Evolutionary conservation across 768 basidiomycete species (phyloP), one percentile per base, ranked within the genome.

Genomic region (Flagelloscypha sp.): DNA sequence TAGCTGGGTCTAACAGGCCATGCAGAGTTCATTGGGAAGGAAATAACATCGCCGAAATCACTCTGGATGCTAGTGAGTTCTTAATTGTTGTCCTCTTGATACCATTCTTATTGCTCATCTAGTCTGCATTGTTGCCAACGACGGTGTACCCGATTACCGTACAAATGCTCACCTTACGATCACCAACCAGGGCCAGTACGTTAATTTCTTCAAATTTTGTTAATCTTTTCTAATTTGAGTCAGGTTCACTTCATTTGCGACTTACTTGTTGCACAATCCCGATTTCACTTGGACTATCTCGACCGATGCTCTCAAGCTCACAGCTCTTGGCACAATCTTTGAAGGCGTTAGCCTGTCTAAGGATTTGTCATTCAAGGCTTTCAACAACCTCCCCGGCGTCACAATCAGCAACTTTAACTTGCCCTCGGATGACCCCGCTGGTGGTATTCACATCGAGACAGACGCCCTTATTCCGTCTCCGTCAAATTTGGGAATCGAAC

Each of bases 241-340:
- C 19, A 72, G 74, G 39, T 84, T 84, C 53, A 79, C 80, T 5
- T 56, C 63, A 8, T 84, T 81, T 47, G 74, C 81, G 1, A 76
- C 70, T 1, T 76, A 68, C 53, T 49, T 84, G 42, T 59, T 84
- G 24, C 82, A 83, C 45, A 75, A 72, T 33, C 64, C 67, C 13
- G 65, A 59, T 38, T 84, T 85, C 44, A 65, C 68, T 4, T 84
- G 82, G 82, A 78, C 71, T 2, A 76, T 84, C 30, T 77, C 77
- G 5, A 80, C 82, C 0, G 41, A 65, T n/a, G 70, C 62, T 27
- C 70, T 84, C 31, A 71, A 76, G 20, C 54, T 85, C 11, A 69
- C 63, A 2, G 80, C 83, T 4, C 66, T 84, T 2, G 77, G 76
- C 11, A 80, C 77, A 8, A 70, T 76, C 43, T 84, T 84, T 43